phyloP scores from a whole-genome alignment of 495 filamentous ascomycete species.

The Talaromyces wortmannii region DNA sequence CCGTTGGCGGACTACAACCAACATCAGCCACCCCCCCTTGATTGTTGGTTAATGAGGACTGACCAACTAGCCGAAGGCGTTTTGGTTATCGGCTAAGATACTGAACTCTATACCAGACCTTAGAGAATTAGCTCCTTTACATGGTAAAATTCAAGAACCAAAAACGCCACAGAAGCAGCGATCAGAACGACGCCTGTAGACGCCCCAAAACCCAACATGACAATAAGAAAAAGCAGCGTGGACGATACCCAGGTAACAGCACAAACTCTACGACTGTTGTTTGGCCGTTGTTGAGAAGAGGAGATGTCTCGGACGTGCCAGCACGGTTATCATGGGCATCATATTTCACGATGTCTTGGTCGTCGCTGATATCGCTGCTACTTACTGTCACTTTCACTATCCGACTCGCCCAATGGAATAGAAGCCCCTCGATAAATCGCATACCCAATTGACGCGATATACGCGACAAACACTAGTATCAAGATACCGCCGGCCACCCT shows the following conservation, averaged over 20 bases:
- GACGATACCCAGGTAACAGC: conserved; percentile 26
- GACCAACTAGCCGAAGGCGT: no score
- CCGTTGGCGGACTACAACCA: no score
- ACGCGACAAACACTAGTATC: conserved; percentile 37
- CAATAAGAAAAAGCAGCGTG: conserved; percentile 16
- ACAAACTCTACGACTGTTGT: conserved; percentile 22
- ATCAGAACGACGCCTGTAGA: conserved; percentile 29
- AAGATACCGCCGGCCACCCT: conserved; percentile 26
- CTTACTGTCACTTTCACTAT: conserved; percentile 20
- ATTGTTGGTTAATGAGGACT: no score
- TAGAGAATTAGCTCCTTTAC: conserved; percentile 7
- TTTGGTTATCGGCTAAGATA: not conserved
- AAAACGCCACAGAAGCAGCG: conserved; percentile 27
- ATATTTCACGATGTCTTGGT: conserved; percentile 6
- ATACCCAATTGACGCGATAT: conserved; percentile 36
- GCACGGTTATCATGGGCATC: not conserved
- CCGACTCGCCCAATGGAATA: conserved; percentile 28
- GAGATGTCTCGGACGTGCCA: conserved; percentile 10
- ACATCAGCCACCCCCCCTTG: no score
- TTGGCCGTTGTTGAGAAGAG: no score
- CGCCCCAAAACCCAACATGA: conserved; percentile 22
- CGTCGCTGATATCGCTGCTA: conserved; percentile 5
- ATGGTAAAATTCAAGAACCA: conserved; percentile 33
- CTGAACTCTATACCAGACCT: not conserved
- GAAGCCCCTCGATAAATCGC: conserved; percentile 39